Evolutionary conservation across 352 stramenopile species (phyloP), one percentile per base, ranked within the genome.

Genomic region (Discostella stelligera): DNA sequence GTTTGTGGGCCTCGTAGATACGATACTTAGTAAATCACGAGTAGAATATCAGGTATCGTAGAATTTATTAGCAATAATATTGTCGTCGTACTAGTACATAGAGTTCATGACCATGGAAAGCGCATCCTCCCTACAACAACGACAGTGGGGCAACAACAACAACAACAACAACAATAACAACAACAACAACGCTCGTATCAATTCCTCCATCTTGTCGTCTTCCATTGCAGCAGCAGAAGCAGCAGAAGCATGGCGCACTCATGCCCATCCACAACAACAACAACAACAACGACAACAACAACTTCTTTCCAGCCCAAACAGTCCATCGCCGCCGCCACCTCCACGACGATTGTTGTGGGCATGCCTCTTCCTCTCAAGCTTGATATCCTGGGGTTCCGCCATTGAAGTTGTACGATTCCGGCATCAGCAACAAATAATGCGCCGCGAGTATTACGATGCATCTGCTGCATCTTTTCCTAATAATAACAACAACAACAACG

Each of bases 381-480:
- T 83, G n/a, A 75, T 77, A 50, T 68, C 75, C 6, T 75, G 77
- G 75, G 69, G 75, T 18, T 83, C 75, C 20, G 77, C 64, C 0
- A 71, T 83, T 53, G 75, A 83, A 41, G 75, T 68, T n/a, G 63
- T 78, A 30, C 60, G 61, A 30, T 44, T 44, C 13, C 2, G 37
- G 7, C 7, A 44, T 10, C 3, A 44, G 7, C 37, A 44, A 14
- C 7, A 10, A 14, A 73, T 67, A 14, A 73, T 67, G 58, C 64
- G 70, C 69, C 46, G 64, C 27, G 50, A 66, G 23, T 74, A 70
- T 58, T 66, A 25, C 10, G 27, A 32, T 32, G 27, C 27, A 32
- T 32, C 37, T 44, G 0, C 7, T 3, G 1, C 13, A 44, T 44
- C 7, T 13, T 14, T 14, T 44, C 0, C 3, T 14, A 10, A 10